Conservation (phyloP, 805 yeast genomes). For the Saccharomycopsis microspora region DNA sequence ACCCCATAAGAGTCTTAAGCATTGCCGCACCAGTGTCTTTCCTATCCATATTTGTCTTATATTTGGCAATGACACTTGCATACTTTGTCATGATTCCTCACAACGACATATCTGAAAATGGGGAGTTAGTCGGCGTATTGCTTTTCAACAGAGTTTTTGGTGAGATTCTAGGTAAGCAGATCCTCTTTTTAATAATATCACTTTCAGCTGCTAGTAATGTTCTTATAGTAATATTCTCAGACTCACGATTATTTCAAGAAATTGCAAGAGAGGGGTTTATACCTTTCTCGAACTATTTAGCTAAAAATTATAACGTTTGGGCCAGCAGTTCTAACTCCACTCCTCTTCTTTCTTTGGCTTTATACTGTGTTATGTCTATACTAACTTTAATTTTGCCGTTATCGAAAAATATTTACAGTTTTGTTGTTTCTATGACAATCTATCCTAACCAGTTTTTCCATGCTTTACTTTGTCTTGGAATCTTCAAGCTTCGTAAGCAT, state of each 20-base stretch:
- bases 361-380: no score
- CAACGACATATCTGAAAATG: constrained; percentile 40
- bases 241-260: constrained; percentile 53
- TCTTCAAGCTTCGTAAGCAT: constrained; percentile 32
- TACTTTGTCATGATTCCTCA: constrained; percentile 43
- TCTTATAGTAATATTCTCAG: constrained; percentile 47
- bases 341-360: constrained; percentile 17
- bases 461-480: constrained; percentile 35
- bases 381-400: no score
- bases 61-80: constrained; percentile 39
- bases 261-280: constrained; percentile 50
- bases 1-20: constrained; percentile 43
- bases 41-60: constrained; percentile 34
- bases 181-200: constrained; percentile 45
- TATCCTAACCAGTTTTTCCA: constrained; percentile 28
- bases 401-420: no score
- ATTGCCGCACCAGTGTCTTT: constrained; percentile 50
- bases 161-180: constrained; percentile 29
- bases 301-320: constrained; percentile 37
- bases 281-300: constrained; percentile 30
- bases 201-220: constrained; percentile 50
- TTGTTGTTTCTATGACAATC: constrained; percentile 12
- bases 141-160: constrained; percentile 28
- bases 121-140: constrained; percentile 46
- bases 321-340: constrained; percentile 27